A percentile compares a stretch with the other conserved stretches of the same genome.
These are phyloP conservation scores for Umbelopsis sp. DNA, from an alignment of 192 early-diverging fungal species.

Conservation along the genomic window DNA sequence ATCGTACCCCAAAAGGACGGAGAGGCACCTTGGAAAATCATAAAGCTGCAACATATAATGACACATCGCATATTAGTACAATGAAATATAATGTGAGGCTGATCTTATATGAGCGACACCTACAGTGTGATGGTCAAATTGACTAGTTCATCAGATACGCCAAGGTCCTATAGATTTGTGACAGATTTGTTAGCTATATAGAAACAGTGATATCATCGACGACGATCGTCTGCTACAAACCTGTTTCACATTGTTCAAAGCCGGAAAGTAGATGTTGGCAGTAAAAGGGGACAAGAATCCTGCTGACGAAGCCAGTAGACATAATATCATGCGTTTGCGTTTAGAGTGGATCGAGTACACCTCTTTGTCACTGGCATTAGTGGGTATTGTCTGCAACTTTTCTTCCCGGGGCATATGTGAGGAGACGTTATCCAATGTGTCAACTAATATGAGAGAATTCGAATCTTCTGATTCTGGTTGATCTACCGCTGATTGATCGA, in stretches of 20 bases:
- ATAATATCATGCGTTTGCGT: not conserved
- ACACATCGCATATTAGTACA: too few species aligned
- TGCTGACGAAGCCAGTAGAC: not conserved
- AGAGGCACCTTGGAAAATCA: slow-evolving; percentile 42
- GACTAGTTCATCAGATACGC: slow-evolving; percentile 30
- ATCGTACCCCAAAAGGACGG: slow-evolving; percentile 48
- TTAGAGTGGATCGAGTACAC: slow-evolving; percentile 2
- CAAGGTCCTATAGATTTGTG: slow-evolving; percentile 29
- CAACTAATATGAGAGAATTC: too few species aligned
- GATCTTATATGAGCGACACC: not conserved
- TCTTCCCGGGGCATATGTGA: not conserved
- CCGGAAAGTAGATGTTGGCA: slow-evolving; percentile 31
- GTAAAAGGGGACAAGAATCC: slow-evolving; percentile 22
- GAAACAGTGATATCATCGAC: not conserved
- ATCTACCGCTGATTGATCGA: too few species aligned
- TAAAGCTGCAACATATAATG: not conserved
- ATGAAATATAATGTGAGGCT: too few species aligned
- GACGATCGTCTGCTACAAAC: not conserved
- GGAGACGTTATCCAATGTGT: too few species aligned
- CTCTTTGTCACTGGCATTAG: not conserved
- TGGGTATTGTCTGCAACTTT: not conserved
- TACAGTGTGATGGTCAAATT: slow-evolving; percentile 42
- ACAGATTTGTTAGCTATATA: not conserved
- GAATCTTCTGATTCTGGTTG: too few species aligned
- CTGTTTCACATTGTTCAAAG: slow-evolving; percentile 22